A percentile compares a stretch with the other conserved stretches of the same genome.
Evolutionary conservation across 305 asterid genomes (phyloP).

Genomic region (Euphrasia arctica): DNA sequence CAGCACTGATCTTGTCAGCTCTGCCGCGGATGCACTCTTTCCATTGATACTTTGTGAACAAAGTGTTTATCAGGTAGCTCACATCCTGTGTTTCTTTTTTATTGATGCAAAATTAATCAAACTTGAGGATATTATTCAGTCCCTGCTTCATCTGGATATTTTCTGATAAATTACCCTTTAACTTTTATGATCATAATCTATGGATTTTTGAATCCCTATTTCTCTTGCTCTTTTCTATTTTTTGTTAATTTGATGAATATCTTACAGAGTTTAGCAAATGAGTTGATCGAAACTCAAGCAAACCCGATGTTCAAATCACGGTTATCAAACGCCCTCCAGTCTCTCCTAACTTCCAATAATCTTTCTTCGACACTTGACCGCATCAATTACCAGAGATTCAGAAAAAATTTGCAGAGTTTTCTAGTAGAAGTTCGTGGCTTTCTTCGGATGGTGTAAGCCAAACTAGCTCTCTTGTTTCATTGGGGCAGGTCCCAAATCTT

Average conservation of each 20-base stretch:
- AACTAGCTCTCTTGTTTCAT: conserved; percentile 4
- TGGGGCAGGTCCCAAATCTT: neutral
- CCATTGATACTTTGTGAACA: conserved; percentile 88
- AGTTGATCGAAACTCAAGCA: conserved; percentile 68
- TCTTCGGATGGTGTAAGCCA: conserved; percentile 63
- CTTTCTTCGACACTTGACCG: conserved; percentile 83
- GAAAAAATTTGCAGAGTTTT: conserved; percentile 70
- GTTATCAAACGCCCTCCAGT: conserved; percentile 69
- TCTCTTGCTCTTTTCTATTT: neutral
- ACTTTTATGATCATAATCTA: neutral
- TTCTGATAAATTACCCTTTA: neutral
- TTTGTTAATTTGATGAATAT: conserved; percentile 9
- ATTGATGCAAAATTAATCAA: neutral
- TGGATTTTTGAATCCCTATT: neutral
- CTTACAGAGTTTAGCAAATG: conserved; percentile 68
- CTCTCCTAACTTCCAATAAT: conserved; percentile 70
- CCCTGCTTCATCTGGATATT: conserved; percentile 4
- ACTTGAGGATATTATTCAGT: neutral
- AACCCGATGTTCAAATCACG: conserved; percentile 59
- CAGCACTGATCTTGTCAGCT: conserved; percentile 84
- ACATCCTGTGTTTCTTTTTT: conserved; percentile 14
- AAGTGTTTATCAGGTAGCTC: conserved; percentile 75
- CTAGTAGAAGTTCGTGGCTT: conserved; percentile 93
- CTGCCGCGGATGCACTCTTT: conserved; percentile 95
- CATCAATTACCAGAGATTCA: conserved; percentile 72